Percentiles rank a stretch among this genome's conserved stretches.
These are phyloP conservation scores for Cunninghamia lanceolata DNA, from an alignment of 75 land plant species.

Conservation along the genomic window DNA sequence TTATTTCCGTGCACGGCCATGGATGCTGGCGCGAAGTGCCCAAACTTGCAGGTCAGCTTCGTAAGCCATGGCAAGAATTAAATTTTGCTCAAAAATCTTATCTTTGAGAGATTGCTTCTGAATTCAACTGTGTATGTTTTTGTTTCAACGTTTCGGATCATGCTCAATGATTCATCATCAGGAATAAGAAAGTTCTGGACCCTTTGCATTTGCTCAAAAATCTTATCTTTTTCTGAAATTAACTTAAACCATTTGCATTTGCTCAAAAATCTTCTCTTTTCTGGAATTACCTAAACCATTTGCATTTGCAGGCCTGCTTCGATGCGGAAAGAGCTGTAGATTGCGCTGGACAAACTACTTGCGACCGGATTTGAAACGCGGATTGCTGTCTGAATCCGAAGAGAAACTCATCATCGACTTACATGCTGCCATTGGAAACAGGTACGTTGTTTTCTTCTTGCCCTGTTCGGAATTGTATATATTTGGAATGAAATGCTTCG, in stretches of 20 bases:
- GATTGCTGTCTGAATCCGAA: slow-evolving; percentile 56
- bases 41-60: slow-evolving; percentile 20
- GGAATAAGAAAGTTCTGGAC: no score
- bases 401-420: slow-evolving; percentile 78
- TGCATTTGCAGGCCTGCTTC: slow-evolving; percentile 40
- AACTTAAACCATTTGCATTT: no score
- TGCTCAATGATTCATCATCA: no score
- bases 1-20: slow-evolving; percentile 26
- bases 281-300: neutral
- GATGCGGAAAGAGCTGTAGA: slow-evolving; percentile 79
- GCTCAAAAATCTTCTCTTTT: neutral
- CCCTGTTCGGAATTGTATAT: neutral
- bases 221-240: no score
- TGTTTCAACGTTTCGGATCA: no score
- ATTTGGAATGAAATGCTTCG: no score
- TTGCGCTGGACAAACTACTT: slow-evolving; percentile 73
- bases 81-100: neutral
- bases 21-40: slow-evolving; percentile 35
- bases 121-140: no score
- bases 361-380: slow-evolving; percentile 76
- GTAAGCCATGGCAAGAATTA: neutral
- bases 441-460: slow-evolving; percentile 17
- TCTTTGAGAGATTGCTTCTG: no score
- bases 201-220: neutral
- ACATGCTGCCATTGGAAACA: slow-evolving; percentile 75